Evolutionary conservation across 2,329 filamentous ascomycete species (phyloP), one percentile per base, ranked within the genome.

Genomic region (Alternaria infectoria): DNA sequence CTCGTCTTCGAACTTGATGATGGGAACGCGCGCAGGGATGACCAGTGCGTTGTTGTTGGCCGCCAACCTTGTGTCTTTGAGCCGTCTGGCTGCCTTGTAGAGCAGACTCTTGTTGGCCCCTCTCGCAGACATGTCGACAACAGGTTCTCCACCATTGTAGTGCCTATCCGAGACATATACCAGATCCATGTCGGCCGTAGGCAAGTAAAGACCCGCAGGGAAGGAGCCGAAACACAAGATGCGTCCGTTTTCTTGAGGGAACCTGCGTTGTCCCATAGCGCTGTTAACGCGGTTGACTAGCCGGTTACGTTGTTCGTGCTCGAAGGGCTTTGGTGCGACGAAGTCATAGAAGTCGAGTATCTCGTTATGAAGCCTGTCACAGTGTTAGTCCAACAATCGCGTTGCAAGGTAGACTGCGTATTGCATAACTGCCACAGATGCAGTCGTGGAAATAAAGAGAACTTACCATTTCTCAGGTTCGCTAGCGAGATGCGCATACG

Each of bases 111-210:
- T 86, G 76, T 83, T 89, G 21, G 75, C 64, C n/a, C 67, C 69
- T 71, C 81, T 86, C 84, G 62, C 45, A 9, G 58, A 61, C 19
- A 67, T 55, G 25, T 74, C 70, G 36, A 75, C 61, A 4, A 67
- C 62, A 45, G 68, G 81, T 82, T 62, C 86, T 77, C 9, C 82
- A 74, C 86, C 87, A 4, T 85, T 83, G 9, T 82, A 77, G 66
- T 89, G 83, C 67, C 88, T 93, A 25, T 84, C 82, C 1, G 89
- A 90, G 54, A 94, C 87, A 56, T 96, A 86, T 3, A 97, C 96
- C 51, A 99, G 84, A 77, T 99, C 96, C 89, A 99, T 97, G 76
- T 99, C 96, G 15, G 92, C 93, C 1, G 91, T 90, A 7, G 90
- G 90, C 10, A 93, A 83, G 75, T 92, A 92, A 7, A 87, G 73